Base-by-base conservation (phyloP, 2,329 filamentous ascomycete species). In the Diaporthe destruens region DNA sequence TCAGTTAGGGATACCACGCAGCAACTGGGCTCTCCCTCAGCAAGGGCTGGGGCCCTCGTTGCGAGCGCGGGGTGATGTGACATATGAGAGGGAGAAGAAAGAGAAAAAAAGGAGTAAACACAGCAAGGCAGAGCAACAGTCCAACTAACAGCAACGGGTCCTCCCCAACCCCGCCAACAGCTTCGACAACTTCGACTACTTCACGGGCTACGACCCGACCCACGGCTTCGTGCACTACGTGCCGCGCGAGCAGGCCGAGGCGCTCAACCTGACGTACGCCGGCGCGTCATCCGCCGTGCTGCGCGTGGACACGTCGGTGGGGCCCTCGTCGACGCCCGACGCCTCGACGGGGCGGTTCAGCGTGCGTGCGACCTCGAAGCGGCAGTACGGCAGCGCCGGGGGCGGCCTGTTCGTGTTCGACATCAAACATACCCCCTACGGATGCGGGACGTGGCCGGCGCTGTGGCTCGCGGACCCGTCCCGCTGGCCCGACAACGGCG, bases 401-500 rank as follows among this genome's bases (percentile, higher is more conserved):
- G 61, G 44, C 12, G n/a, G n/a, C n/a, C 86, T 92, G n/a, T 92
- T 92, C 81, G 82, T 92, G 77, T 92, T 92, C 77, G 90, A 92
- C 77, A 84, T 92, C 75, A 84, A 87, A 74, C 90, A 92, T 80
- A 88, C 88, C 0, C 91, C 90, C 0, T 88, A 85, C 76, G 90
- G 89, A 54, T 92, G 90, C 77, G 89, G 85, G 4, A 89, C 87
- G 29, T 93, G 89, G 91, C 89, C 90, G 2, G 87, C 91, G 0
- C 84, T 93, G 14, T 93, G 91, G 91, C 83, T 93, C 8, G 84
- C 85, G 0, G 91, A 93, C 78, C 82, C 85, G 0, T 80, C 79
- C 76, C 86, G 90, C 81, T 91, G 91, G 91, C 91, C 91, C 4
- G 76, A 79, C 6, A 85, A 92, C 75, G 91, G 91, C 72, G 91